Evolutionary conservation across 2,329 filamentous ascomycete species (phyloP).

Genomic region (Paraconiothyrium sp.): DNA sequence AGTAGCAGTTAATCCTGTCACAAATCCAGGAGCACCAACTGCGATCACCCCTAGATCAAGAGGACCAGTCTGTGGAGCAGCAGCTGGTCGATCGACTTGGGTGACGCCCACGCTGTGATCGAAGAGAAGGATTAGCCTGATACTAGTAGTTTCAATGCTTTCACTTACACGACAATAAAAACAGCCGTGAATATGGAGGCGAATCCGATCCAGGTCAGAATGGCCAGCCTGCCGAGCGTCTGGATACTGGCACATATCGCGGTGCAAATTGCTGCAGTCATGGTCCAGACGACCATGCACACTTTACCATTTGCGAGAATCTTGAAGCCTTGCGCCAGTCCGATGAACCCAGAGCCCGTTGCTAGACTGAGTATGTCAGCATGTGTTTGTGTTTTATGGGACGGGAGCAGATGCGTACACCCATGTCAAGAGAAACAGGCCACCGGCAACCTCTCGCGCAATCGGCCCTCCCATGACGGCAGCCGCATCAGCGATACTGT

Average conservation of each 20-base stretch:
- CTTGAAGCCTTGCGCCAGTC: constrained; percentile 11
- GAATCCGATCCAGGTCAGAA: constrained; percentile 14
- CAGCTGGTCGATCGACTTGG: constrained; percentile 11
- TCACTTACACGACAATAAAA: constrained; percentile 14
- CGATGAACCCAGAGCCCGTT: constrained; percentile 7
- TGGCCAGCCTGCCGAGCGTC: constrained; percentile 3
- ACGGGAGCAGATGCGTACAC: constrained; percentile 6
- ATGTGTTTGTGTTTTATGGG: neutral
- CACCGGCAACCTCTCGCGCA: constrained; percentile 14
- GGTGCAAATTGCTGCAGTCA: constrained; percentile 7
- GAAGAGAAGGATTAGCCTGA: too few species aligned
- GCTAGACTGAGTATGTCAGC: neutral
- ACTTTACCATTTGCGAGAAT: constrained; percentile 10
- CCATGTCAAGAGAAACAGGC: constrained; percentile 16
- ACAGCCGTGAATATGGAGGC: constrained; percentile 13
- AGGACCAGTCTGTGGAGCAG: constrained; percentile 6
- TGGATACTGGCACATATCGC: constrained; percentile 6
- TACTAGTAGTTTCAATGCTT: neutral
- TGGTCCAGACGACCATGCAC: constrained; percentile 9
- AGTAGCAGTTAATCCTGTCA: constrained; percentile 6
- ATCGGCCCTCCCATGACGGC: constrained; percentile 16
- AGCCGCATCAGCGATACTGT: constrained; percentile 18
- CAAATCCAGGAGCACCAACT: constrained; percentile 4
- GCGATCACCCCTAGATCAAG: constrained; percentile 8
- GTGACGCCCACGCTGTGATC: constrained; percentile 10